These are phyloP conservation scores for Sanghuangporus sanghuang DNA, from an alignment of 1,284 basidiomycete species.

Conservation along the genomic window DNA sequence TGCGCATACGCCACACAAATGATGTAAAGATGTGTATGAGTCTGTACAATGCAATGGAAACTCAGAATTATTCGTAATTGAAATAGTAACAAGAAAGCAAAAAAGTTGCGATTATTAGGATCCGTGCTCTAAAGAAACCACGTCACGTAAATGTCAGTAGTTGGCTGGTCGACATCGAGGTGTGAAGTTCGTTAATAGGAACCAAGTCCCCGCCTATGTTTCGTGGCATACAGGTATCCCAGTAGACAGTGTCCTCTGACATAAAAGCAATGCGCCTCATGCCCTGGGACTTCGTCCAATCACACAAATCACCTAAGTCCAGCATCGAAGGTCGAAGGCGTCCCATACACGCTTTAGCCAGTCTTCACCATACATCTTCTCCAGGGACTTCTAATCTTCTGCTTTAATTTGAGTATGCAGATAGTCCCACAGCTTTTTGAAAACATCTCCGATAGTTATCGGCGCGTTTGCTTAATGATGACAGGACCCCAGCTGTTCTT, in stretches of 20 bases:
- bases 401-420: conserved; percentile 9
- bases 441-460: conserved; percentile 8
- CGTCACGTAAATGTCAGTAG: not conserved
- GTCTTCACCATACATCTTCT: not conserved
- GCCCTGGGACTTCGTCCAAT: conserved; percentile 4
- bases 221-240: conserved; percentile 4
- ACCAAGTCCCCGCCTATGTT: conserved; percentile 6
- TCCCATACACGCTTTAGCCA: not conserved
- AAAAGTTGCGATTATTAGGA: not conserved
- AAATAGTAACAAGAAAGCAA: not conserved
- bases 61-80: too few relatives aligned
- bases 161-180: not conserved
- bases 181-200: conserved; percentile 5
- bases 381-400: not conserved
- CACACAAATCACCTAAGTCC: not conserved
- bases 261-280: conserved; percentile 13
- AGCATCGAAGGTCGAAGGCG: conserved; percentile 4
- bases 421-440: conserved; percentile 8
- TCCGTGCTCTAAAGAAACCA: not conserved
- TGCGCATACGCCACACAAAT: too few relatives aligned
- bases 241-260: conserved; percentile 10
- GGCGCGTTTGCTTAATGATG: not conserved
- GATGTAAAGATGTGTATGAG: too few relatives aligned
- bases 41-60: too few relatives aligned
- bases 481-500: conserved; percentile 13